phyloP scores from a whole-genome alignment of 305 asterid species.

The Petunia hybrid region DNA sequence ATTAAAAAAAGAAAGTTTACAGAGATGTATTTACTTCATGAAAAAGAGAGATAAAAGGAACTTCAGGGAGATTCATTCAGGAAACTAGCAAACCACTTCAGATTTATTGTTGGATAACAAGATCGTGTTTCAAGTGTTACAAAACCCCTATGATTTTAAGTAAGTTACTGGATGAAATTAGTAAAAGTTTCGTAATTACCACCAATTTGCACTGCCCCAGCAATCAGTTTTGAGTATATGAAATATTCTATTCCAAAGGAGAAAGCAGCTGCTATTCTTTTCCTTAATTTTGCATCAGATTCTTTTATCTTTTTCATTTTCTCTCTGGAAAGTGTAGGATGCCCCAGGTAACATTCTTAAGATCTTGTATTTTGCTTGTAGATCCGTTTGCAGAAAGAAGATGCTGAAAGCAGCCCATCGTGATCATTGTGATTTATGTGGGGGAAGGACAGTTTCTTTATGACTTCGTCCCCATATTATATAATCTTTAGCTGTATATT shows the following conservation, averaged over 20 bases:
- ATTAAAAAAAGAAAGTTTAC: background rate
- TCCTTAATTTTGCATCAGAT: background rate
- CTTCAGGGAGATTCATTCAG: background rate
- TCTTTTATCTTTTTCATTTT: background rate
- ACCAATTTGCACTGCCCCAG: background rate
- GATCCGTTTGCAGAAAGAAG: slow-evolving; percentile 58
- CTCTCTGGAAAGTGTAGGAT: background rate
- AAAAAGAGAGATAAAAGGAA: background rate
- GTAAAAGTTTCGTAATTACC: background rate
- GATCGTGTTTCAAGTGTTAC: background rate
- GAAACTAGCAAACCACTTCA: background rate
- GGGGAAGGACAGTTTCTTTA: background rate
- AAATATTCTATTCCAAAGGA: background rate
- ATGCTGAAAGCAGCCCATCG: slow-evolving; percentile 23
- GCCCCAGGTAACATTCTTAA: background rate
- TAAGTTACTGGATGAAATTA: background rate
- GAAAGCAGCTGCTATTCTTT: background rate
- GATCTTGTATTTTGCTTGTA: slow-evolving; percentile 38
- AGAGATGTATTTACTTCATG: background rate
- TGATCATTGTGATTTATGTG: background rate
- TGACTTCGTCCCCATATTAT: background rate
- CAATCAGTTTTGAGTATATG: background rate
- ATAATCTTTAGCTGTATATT: background rate
- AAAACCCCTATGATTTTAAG: background rate
- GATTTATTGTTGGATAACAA: background rate